These are phyloP conservation scores for Hypomyces rosellus DNA, from an alignment of 2,329 filamentous ascomycete genomes.

Conservation along the genomic window DNA sequence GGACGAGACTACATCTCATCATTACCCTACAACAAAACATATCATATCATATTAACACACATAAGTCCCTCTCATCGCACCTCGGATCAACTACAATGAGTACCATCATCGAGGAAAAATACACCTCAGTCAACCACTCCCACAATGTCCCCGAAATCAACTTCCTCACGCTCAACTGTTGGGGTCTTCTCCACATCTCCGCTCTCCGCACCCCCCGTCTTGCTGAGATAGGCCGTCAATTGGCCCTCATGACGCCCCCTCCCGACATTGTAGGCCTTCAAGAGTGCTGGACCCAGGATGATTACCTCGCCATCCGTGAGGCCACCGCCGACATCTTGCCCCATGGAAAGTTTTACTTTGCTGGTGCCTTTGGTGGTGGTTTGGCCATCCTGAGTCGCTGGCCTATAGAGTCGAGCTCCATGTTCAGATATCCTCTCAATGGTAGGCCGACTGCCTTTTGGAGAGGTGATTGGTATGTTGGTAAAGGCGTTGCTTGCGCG, in stretches of 20 bases:
- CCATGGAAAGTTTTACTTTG: constrained; percentile 87
- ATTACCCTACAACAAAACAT: neutral
- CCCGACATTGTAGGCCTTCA: constrained; percentile 90
- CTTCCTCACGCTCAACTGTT: constrained; percentile 89
- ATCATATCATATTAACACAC: neutral
- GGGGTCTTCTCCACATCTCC: constrained; percentile 86
- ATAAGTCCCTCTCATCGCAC: neutral
- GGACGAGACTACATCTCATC: neutral
- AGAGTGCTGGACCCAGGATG: constrained; percentile 85
- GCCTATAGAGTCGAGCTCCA: constrained; percentile 84
- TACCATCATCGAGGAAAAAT: constrained; percentile 15
- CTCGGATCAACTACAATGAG: neutral
- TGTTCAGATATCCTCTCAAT: constrained; percentile 85
- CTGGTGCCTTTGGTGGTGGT: constrained; percentile 82
- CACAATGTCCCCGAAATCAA: constrained; percentile 52
- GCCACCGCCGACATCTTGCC: constrained; percentile 70
- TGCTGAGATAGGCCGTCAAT: constrained; percentile 72
- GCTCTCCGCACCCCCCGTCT: constrained; percentile 72
- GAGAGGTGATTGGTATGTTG: constrained; percentile 92
- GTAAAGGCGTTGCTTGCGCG: constrained; percentile 86
- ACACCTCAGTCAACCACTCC: neutral
- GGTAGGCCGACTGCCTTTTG: constrained; percentile 91
- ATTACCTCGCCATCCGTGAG: constrained; percentile 72
- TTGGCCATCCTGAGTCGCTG: constrained; percentile 84
- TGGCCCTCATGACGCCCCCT: constrained; percentile 59